Evolutionary conservation across 2,329 filamentous ascomycete genomes (phyloP).

Genomic region (Domatiomyces catenatus): DNA sequence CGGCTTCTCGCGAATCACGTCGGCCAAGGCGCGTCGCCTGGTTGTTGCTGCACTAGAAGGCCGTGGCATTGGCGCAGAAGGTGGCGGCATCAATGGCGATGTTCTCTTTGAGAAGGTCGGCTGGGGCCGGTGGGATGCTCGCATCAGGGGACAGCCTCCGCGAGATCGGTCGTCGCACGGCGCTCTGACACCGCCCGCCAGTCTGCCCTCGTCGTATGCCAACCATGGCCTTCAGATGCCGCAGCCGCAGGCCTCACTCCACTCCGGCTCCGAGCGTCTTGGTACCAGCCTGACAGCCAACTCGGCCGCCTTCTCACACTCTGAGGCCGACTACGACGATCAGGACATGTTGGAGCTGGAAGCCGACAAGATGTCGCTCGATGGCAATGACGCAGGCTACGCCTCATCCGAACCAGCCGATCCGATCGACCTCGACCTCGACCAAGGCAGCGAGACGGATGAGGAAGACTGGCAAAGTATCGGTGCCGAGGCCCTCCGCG

Average conservation of each 20-base stretch:
- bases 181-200: slow-evolving; percentile 21
- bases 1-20: slow-evolving; percentile 71
- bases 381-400: slow-evolving; percentile 47
- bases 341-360: slow-evolving; percentile 64
- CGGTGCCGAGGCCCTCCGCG: slow-evolving; percentile 70
- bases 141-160: slow-evolving; percentile 47
- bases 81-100: slow-evolving; percentile 41
- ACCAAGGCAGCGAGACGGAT: slow-evolving; percentile 78
- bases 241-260: slow-evolving; percentile 22
- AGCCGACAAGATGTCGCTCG: slow-evolving; percentile 88
- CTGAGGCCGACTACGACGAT: slow-evolving; percentile 45
- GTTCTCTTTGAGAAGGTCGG: slow-evolving; percentile 76
- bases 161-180: slow-evolving; percentile 18
- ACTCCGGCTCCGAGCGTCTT: slow-evolving; percentile 18
- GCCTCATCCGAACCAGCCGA: slow-evolving; percentile 62
- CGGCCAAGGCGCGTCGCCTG: slow-evolving; percentile 73
- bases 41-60: slow-evolving; percentile 88
- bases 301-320: slow-evolving; percentile 60
- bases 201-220: slow-evolving; percentile 31
- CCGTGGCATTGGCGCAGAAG: slow-evolving; percentile 42
- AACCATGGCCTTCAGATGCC: slow-evolving; percentile 35
- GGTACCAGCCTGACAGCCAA: slow-evolving; percentile 52
- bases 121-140: slow-evolving; percentile 92
- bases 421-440: slow-evolving; percentile 50
- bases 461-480: slow-evolving; percentile 92